These are phyloP conservation scores for Posidonia oceanica DNA, from an alignment of 116 monocot species.

Conservation along the genomic window DNA sequence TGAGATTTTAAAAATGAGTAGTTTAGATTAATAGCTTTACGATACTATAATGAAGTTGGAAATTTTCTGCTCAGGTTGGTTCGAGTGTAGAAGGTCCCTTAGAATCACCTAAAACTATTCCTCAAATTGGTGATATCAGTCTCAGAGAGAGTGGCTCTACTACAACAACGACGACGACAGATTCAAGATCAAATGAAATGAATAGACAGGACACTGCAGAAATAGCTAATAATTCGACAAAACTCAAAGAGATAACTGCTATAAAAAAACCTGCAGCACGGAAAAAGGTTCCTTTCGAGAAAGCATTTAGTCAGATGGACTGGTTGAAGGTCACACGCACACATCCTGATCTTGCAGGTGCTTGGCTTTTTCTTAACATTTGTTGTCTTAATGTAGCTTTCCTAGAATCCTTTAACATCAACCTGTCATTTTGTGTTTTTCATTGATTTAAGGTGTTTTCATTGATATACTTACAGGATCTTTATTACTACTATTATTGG, in stretches of 20 bases:
- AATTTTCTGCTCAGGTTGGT: conserved; percentile 37
- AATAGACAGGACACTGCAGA: background rate
- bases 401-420: too few species aligned
- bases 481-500: too few species aligned
- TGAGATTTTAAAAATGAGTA: background rate
- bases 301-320: conserved; percentile 89
- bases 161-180: background rate
- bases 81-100: conserved; percentile 14
- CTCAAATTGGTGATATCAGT: conserved; percentile 21
- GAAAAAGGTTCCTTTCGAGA: conserved; percentile 96
- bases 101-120: conserved; percentile 48
- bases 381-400: too few species aligned
- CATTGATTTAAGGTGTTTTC: too few species aligned
- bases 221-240: conserved; percentile 10
- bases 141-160: conserved; percentile 20
- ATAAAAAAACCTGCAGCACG: conserved; percentile 38
- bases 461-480: too few species aligned
- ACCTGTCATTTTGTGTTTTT: too few species aligned
- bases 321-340: conserved; percentile 87
- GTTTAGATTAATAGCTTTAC: background rate
- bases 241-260: conserved; percentile 10
- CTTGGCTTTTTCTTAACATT: background rate
- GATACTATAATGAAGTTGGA: background rate
- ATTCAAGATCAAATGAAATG: conserved; percentile 4
- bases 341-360: conserved; percentile 96